These are phyloP conservation scores for Pseudocercospora macadamiae DNA, from an alignment of 2,329 filamentous ascomycete genomes.

Conservation along the genomic window DNA sequence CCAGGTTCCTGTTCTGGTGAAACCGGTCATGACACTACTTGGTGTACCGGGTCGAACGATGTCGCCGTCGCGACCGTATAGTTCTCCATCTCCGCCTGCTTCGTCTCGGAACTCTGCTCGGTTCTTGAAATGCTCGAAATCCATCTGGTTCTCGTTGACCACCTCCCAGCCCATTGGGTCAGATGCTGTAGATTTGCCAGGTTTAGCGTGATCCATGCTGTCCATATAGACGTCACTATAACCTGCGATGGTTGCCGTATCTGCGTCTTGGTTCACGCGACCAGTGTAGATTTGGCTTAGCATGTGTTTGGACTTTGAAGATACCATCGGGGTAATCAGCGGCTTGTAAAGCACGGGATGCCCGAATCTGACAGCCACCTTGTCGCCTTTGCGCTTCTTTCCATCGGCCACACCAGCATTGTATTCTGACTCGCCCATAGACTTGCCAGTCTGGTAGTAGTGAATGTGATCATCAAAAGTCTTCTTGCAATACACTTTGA, in stretches of 20 bases:
- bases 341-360: constrained; percentile 89
- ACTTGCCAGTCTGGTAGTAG: constrained; percentile 73
- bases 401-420: constrained; percentile 39
- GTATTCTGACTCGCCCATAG: constrained; percentile 46
- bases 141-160: constrained; percentile 81
- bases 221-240: constrained; percentile 87
- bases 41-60: constrained; percentile 65
- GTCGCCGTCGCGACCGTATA: constrained; percentile 61
- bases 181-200: constrained; percentile 57
- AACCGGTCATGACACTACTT: constrained; percentile 48
- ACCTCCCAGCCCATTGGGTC: constrained; percentile 69
- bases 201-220: constrained; percentile 67
- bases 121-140: constrained; percentile 91
- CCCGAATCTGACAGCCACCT: constrained; percentile 77
- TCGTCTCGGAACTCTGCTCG: constrained; percentile 84
- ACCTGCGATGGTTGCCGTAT: constrained; percentile 63
- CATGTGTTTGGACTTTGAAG: constrained; percentile 84
- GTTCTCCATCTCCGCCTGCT: constrained; percentile 70
- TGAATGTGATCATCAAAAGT: constrained; percentile 78
- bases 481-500: constrained; percentile 81
- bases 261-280: constrained; percentile 65
- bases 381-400: constrained; percentile 60
- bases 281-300: constrained; percentile 85
- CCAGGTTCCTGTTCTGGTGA: constrained; percentile 34
- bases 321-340: constrained; percentile 92